phyloP scores from a whole-genome alignment of 2,329 filamentous ascomycete species.

The Thelonectria blattea region DNA sequence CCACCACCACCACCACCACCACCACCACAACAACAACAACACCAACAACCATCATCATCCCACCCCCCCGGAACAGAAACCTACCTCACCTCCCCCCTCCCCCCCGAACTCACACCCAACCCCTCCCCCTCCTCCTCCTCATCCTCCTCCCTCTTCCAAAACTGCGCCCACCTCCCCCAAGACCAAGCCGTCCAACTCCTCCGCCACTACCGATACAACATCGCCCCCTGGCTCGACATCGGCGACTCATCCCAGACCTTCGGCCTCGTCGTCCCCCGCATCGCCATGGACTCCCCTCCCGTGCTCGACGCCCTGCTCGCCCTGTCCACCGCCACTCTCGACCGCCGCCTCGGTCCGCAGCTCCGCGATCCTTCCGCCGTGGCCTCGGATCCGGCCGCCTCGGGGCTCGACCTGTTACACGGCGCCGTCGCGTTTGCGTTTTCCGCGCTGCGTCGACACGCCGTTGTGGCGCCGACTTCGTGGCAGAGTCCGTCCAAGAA shows the following conservation, averaged over 20 bases:
- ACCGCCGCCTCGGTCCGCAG: slow-evolving; percentile 17
- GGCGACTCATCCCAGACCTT: slow-evolving; percentile 49
- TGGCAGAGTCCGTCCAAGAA: slow-evolving; percentile 31
- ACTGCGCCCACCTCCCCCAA: slow-evolving; percentile 36
- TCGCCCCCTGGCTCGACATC: slow-evolving; percentile 54
- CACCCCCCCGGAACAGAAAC: slow-evolving; percentile 16
- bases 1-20: not conserved
- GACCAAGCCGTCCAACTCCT: slow-evolving; percentile 41
- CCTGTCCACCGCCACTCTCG: slow-evolving; percentile 30
- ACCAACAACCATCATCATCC: slow-evolving; percentile 9
- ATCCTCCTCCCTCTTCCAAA: slow-evolving; percentile 26
- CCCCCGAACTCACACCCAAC: slow-evolving; percentile 7
- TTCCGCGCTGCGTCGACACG: slow-evolving; percentile 22
- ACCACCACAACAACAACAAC: no score
- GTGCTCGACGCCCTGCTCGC: slow-evolving; percentile 39
- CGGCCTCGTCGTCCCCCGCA: slow-evolving; percentile 44
- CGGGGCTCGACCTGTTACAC: slow-evolving; percentile 15
- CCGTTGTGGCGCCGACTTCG: slow-evolving; percentile 26
- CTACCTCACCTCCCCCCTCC: slow-evolving; percentile 19
- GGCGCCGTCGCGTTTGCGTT: slow-evolving; percentile 24
- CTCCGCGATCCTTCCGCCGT: slow-evolving; percentile 12
- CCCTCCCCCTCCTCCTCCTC: slow-evolving; percentile 23
- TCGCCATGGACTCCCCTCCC: slow-evolving; percentile 35
- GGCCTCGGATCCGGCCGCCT: slow-evolving; percentile 14
- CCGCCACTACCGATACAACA: slow-evolving; percentile 52